Evolutionary conservation across 2,329 filamentous ascomycete genomes (phyloP).

Genomic region (Penicillium sp.): DNA sequence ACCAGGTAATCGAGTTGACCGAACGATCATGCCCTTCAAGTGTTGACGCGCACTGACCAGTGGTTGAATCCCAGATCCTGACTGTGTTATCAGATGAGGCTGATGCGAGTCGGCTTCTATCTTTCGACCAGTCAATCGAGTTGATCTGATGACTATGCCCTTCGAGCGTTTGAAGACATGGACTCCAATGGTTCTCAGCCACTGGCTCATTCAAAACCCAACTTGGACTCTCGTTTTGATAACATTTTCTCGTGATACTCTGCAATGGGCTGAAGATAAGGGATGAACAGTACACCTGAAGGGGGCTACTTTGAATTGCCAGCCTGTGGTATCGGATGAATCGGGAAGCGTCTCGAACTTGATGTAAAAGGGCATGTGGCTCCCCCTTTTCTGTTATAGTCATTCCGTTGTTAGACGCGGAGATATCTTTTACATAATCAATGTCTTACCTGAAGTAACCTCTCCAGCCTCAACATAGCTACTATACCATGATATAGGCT

Average conservation of each 20-base stretch:
- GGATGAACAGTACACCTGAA: constrained; percentile 30
- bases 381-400: background rate
- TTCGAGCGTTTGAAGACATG: constrained; percentile 17
- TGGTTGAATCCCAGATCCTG: background rate
- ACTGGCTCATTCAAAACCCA: constrained; percentile 7
- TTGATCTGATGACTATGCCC: background rate
- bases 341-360: constrained; percentile 24
- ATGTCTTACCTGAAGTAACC: constrained; percentile 11
- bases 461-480: constrained; percentile 11
- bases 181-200: constrained; percentile 12
- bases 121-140: too few species aligned
- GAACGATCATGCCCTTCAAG: constrained; percentile 12
- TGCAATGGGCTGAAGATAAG: constrained; percentile 27
- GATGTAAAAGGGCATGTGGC: background rate
- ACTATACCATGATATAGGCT: constrained; percentile 15
- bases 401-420: too few species aligned
- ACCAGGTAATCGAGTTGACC: constrained; percentile 6
- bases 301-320: constrained; percentile 23
- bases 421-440: too few species aligned
- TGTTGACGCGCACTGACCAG: constrained; percentile 9
- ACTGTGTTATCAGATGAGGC: background rate
- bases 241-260: constrained; percentile 1
- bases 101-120: background rate
- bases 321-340: constrained; percentile 26
- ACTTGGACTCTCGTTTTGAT: background rate